Evolutionary conservation across 2,329 filamentous ascomycete genomes (phyloP), one percentile per base, ranked within the genome.

Genomic region (Exophiala sp.): DNA sequence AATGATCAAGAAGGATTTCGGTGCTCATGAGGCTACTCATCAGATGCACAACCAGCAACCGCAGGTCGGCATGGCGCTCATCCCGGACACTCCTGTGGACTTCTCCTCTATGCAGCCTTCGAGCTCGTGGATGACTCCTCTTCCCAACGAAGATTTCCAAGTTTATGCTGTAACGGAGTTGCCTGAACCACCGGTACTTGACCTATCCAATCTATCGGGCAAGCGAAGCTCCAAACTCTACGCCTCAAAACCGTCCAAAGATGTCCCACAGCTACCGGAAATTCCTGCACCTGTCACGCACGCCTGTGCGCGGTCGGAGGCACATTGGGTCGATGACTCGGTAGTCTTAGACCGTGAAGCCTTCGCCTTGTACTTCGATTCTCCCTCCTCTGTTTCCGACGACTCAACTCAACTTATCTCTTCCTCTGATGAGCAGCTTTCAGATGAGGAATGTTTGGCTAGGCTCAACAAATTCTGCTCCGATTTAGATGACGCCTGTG

Each of bases 11-110:
- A 88, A 87, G 69, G 85, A 89, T 47, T 66, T 80, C 58, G 83
- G 81, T 66, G 74, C 81, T 4, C 83, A 82, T 58, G 68, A 68
- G 35, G 68, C 71, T 34, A 69, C 75, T 48, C 64, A 67, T 47
- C 73, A 76, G 48, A 74, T 78, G 48, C 72, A 73, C 57, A 68
- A 73, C 53, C 75, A 80, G 44, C 83, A 86, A 65, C 84, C 68
- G 58, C 77, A 80, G 50, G 71, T 90, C 58, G 83, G 83, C 63
- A 86, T 95, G 78, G 81, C 85, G 50, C 85, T 90, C 78, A 81
- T 94, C 40, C 87, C 88, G 1, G 88, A 95, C 69, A 82, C 86
- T 60, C 76, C 72, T 45, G 75, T 89, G 68, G 86, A 94, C 62
- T 83, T 89, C 61, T 80, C 82, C 46, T 79, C 85, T 70, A 76